Base-by-base conservation (phyloP, 768 basidiomycete species). In the Lactarius hatsudake region DNA sequence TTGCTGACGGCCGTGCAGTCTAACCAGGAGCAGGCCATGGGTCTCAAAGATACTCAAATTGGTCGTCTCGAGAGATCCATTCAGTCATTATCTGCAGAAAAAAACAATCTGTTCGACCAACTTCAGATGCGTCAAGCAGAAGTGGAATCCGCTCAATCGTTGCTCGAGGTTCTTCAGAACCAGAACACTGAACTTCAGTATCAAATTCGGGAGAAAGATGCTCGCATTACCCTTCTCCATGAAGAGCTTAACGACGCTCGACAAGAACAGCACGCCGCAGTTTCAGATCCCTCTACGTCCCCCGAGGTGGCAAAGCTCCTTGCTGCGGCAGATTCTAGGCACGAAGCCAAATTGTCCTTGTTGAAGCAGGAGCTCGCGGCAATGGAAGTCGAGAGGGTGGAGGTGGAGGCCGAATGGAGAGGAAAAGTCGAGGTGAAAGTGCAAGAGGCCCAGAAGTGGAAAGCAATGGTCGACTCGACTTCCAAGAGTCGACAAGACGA, bases 41-140 rank as follows among this genome's bases (percentile, higher is more conserved):
- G 84, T 8, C 73, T 76, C 15, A 89, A 86, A 73, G 81, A 80
- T 36, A 79, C 84, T 3, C 87, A 86, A 55, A 87, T 97, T 59
- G 77, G 82, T 8, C 79, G 85, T 10, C 82, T 98, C 38, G 91
- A 96, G 72, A 78, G 79, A 43, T 87, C 87, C 1, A 79, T 93
- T n/a, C 83, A 84, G 69, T 86, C 81, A 36, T 81, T 95, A 9
- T 84, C 86, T 17, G 77, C 80, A 32, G 92, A 94, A 74, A 96
- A 95, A 73, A 88, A 87, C 71, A 75, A 80, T 13, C 83, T 94
- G 69, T 98, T 98, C 74, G 92, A 96, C 71, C 86, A 90, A 67
- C 81, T 94, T 4, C 94, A 98, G 76, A 73, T 90, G 57, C 88
- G 92, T 36, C 94, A 96, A 75, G 95, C 92, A 18, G 96, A 98